A percentile compares a stretch with the other conserved stretches of the same genome.
Evolutionary conservation across 768 basidiomycete species (phyloP).

Genomic region (Lactarius pseudohatsudake): DNA sequence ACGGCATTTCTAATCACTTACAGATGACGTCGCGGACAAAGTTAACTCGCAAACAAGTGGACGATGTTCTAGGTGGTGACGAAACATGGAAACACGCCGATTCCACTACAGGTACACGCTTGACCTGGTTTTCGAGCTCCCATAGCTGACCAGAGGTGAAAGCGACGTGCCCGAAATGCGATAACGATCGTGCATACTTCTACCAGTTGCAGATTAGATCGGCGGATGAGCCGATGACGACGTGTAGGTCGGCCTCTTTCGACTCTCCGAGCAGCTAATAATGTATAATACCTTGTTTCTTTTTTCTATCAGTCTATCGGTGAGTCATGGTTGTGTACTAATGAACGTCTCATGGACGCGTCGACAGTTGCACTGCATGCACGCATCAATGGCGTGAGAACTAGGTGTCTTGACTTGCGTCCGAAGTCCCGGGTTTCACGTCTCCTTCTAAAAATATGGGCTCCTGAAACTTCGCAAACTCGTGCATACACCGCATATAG

Average conservation of each 20-base stretch:
- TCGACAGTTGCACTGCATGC: conserved; percentile 56
- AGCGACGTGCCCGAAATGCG: conserved; percentile 74
- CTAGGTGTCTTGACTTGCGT: conserved; percentile 12
- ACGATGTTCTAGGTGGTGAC: conserved; percentile 94
- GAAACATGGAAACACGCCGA: conserved; percentile 95
- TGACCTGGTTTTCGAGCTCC: neutral
- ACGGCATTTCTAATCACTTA: conserved; percentile 1
- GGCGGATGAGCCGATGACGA: conserved; percentile 89
- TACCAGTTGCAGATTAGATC: conserved; percentile 95
- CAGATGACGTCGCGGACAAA: conserved; percentile 91
- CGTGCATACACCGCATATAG: neutral
- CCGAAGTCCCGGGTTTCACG: neutral
- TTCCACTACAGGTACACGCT: conserved; percentile 63
- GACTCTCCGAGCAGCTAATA: neutral
- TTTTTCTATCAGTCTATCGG: conserved; percentile 52
- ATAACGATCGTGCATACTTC: conserved; percentile 83
- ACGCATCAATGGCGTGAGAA: conserved; percentile 72
- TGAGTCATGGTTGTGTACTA: neutral
- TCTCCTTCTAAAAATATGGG: neutral
- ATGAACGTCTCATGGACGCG: neutral
- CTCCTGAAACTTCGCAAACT: neutral
- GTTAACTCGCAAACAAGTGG: conserved; percentile 85
- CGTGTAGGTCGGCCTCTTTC: conserved; percentile 37
- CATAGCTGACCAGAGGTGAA: conserved; percentile 1
- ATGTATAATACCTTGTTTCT: neutral